Conservation (phyloP, 768 basidiomycete species). For the Chalciporus piperatus region DNA sequence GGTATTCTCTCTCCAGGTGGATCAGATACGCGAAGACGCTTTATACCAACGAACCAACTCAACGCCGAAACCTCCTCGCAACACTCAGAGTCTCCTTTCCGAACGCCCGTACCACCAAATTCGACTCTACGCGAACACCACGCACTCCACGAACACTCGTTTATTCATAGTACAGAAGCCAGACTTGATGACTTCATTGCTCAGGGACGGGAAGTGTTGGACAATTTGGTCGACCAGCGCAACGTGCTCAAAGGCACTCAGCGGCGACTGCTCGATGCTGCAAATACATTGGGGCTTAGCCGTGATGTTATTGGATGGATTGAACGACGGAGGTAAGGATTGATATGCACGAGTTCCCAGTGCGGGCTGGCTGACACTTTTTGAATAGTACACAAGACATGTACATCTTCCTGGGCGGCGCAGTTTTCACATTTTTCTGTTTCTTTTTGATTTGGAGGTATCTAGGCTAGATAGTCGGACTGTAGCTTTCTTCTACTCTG, state of each 20-base stretch:
- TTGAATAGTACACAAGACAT: constrained; percentile 82
- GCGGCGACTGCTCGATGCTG: constrained; percentile 78
- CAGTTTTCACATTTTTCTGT: constrained; percentile 84
- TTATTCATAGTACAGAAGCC: constrained; percentile 78
- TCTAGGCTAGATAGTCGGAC: constrained; percentile 49
- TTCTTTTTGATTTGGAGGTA: constrained; percentile 94
- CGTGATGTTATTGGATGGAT: constrained; percentile 97
- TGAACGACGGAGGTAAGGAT: constrained; percentile 77
- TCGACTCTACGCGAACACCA: constrained; percentile 65
- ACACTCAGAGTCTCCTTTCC: constrained; percentile 87
- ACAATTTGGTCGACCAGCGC: constrained; percentile 89
- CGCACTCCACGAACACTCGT: constrained; percentile 85
- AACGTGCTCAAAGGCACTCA: constrained; percentile 96
- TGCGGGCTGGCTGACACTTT: constrained; percentile 10
- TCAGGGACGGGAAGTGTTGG: constrained; percentile 88
- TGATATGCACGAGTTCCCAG: not conserved
- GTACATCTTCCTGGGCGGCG: constrained; percentile 88
- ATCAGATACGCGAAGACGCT: constrained; percentile 64
- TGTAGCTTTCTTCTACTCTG: not conserved
- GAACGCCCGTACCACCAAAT: constrained; percentile 51
- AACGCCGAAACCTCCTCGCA: constrained; percentile 47
- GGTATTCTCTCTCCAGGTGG: constrained; percentile 29
- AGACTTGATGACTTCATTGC: constrained; percentile 88
- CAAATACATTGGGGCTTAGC: constrained; percentile 92
- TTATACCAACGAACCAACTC: constrained; percentile 34